A percentile compares a stretch with the other conserved stretches of the same genome.
phyloP scores from a whole-genome alignment of 345 rosid species.

The Eucalyptus tenuipes region DNA sequence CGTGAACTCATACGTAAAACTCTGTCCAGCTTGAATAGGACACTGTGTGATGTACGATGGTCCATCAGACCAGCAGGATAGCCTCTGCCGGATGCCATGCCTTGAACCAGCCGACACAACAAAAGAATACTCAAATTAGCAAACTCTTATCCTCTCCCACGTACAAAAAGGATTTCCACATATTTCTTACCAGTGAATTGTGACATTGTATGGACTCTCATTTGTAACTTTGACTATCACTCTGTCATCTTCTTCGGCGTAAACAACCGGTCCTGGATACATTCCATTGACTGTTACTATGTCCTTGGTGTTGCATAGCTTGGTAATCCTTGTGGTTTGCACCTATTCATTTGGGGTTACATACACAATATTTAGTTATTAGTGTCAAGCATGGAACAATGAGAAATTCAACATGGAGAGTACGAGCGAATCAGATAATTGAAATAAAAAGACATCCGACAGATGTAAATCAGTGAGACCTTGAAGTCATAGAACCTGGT shows the following conservation, averaged over 20 bases:
- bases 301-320: constrained; percentile 48
- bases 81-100: constrained; percentile 82
- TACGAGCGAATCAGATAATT: not conserved
- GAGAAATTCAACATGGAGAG: not conserved
- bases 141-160: not conserved
- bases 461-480: constrained; percentile 8
- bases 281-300: constrained; percentile 58
- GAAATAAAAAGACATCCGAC: not conserved
- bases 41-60: constrained; percentile 89
- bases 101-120: constrained; percentile 6
- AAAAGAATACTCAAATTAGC: not conserved
- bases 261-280: constrained; percentile 67
- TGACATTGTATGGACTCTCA: constrained; percentile 57
- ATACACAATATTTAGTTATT: not conserved
- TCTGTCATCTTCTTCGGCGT: constrained; percentile 71
- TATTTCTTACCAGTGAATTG: constrained; percentile 63
- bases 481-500: constrained; percentile 73
- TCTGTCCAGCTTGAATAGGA: constrained; percentile 66
- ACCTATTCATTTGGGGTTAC: constrained; percentile 15
- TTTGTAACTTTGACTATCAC: constrained; percentile 57
- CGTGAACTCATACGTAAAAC: constrained; percentile 63
- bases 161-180: not conserved
- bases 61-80: constrained; percentile 86
- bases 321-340: constrained; percentile 39
- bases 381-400: not conserved